phyloP scores from a whole-genome alignment of 768 basidiomycete genomes.

The Rhodocollybia butyracea region DNA sequence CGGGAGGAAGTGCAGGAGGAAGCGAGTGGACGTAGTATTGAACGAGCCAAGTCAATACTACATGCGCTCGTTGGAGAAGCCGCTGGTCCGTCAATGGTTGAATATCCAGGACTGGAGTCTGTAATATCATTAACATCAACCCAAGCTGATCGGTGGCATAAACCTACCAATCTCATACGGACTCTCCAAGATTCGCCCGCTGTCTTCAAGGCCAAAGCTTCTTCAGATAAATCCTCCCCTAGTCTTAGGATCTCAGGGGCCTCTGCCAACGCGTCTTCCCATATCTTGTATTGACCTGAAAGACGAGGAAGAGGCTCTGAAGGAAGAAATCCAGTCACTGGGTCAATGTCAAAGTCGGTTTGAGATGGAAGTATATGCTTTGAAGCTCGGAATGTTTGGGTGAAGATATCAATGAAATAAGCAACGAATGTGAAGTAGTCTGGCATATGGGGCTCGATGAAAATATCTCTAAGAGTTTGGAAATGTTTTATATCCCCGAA shows the following conservation, averaged over 20 bases:
- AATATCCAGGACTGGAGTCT: slow-evolving; percentile 75
- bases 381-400: too few relatives aligned
- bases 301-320: slow-evolving; percentile 56
- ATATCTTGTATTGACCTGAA: slow-evolving; percentile 49
- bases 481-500: too few relatives aligned
- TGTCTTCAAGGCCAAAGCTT: slow-evolving; percentile 43
- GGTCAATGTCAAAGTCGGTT: slow-evolving; percentile 53
- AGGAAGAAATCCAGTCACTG: slow-evolving; percentile 84
- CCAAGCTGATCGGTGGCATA: slow-evolving; percentile 35
- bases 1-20: slow-evolving; percentile 35
- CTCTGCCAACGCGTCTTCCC: slow-evolving; percentile 65
- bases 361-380: slow-evolving; percentile 31
- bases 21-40: slow-evolving; percentile 90
- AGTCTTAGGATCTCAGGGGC: slow-evolving; percentile 54
- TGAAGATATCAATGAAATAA: too few relatives aligned
- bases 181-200: slow-evolving; percentile 67
- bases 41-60: slow-evolving; percentile 84
- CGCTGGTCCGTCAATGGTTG: slow-evolving; percentile 49
- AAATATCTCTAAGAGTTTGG: too few relatives aligned
- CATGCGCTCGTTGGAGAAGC: slow-evolving; percentile 78
- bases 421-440: too few relatives aligned
- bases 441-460: too few relatives aligned
- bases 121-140: slow-evolving; percentile 10
- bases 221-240: slow-evolving; percentile 52
- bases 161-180: slow-evolving; percentile 37